Evolutionary conservation across 140 eudicot species (phyloP), one percentile per base, ranked within the genome.

Genomic region (Oenanthe javanica): DNA sequence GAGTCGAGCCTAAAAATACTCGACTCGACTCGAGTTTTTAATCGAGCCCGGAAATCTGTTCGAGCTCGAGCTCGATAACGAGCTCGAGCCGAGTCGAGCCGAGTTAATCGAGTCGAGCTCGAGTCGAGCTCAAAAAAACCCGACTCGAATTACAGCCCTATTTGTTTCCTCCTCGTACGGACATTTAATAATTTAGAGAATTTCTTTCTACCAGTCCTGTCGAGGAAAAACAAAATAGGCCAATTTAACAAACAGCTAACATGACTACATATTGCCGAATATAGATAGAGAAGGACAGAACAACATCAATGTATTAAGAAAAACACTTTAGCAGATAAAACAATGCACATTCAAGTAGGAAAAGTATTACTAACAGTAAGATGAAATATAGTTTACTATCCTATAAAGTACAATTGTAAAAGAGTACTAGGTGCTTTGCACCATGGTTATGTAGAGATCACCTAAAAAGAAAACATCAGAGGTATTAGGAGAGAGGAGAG

Each of bases 161-260:
- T n/a, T n/a, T n/a, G n/a, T n/a, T n/a, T n/a, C n/a, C n/a, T 51
- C 49, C 36, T 36, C 1, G 12, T 38, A 8, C 0, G 48, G 70
- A 15, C 23, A 0, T 51, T 52, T 27, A n/a, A 57, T 77, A 18
- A 50, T 77, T 50, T 77, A 4, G 36, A 77, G 18, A 46, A 52
- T 77, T 77, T 23, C 40, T 31, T 52, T 77, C 66, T 31, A 77
- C 21, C 79, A 77, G 67, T 31, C 66, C 79, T 50, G 21, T 77
- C 2, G 47, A 76, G 16, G 3, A 12, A 76, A 49, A 51, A 12
- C 27, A 48, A 52, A 67, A 51, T 2, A 0, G 40, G 57, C 12
- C 54, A 49, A 8, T 61, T n/a, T 10, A 31, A 38, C 64, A 49
- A 76, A 27, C 67, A 11, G 42, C 57, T 76, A n/a, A 15, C 1